Base-by-base conservation (phyloP, 192 early-diverging fungal genomes). In the Phycomyces nitens region DNA sequence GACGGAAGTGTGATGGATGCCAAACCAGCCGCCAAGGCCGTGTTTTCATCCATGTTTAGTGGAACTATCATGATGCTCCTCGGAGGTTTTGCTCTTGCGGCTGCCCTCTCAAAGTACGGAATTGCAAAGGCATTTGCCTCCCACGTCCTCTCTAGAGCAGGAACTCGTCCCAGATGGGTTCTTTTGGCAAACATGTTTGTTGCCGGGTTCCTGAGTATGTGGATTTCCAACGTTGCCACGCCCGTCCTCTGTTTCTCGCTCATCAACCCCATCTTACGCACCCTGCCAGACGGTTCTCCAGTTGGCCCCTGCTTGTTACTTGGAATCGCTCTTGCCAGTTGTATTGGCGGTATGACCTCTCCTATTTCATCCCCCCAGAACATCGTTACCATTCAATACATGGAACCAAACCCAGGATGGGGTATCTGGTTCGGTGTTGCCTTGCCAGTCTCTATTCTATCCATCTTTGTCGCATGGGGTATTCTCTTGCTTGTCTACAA, bases 341-440 rank as follows among this genome's bases (percentile, higher is more conserved):
- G 88, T 29, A 77, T 89, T 43, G 89, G 88, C 52, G 89, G 89
- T 49, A 88, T 92, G 89, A 83, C 89, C 14, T 87, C 86, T 0
- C 89, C 89, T 23, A 92, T 92, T 64, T 82, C 89, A 1, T 88
- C 86, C 0, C 89, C 89, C 44, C 89, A 90, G 73, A 89, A 92
- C 75, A 84, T 89, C 22, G 82, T 92, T 60, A 84, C 89, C 1
- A 86, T 92, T 42, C 77, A 84, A n/a, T 86, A 82, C 72, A 86
- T 92, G 81, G 62, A 69, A n/a, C 87, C 89, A 1, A 62, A 73
- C 6, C 87, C 88, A 6, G 74, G 78, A 20, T 92, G 89, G 89
- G 79, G 76, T 5, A 75, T 82, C 39, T 92, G 88, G 86, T 89
- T 92, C 65, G 74, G 72, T 11, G 79, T 88, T 22, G 62, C 87